phyloP scores from a whole-genome alignment of 768 basidiomycete genomes.

The Hortiboletus flavorubellus region DNA sequence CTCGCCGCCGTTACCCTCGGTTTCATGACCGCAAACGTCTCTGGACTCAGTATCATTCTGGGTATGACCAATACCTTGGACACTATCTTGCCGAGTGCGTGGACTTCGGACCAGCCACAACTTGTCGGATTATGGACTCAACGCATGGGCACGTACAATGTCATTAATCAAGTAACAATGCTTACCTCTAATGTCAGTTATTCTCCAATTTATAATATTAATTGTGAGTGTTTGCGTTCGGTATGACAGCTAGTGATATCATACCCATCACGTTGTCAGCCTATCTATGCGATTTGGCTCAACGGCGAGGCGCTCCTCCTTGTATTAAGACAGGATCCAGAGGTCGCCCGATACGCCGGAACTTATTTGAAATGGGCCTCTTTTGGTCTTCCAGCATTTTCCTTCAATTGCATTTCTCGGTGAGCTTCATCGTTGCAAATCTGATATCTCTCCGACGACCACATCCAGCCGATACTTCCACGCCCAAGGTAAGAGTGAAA shows the following conservation, averaged over 20 bases:
- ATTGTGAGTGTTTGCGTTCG: conserved; percentile 45
- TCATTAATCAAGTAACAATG: not conserved
- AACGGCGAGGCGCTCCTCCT: conserved; percentile 79
- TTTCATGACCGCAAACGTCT: conserved; percentile 69
- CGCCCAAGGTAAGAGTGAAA: conserved; percentile 63
- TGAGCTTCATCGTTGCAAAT: conserved; percentile 27
- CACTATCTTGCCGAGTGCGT: conserved; percentile 90
- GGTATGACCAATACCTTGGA: conserved; percentile 86
- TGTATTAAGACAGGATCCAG: conserved; percentile 69
- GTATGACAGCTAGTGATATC: not conserved
- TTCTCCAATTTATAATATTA: conserved; percentile 31
- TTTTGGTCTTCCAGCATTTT: conserved; percentile 73
- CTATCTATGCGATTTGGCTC: conserved; percentile 71
- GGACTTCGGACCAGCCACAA: conserved; percentile 83
- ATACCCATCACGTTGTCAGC: conserved; percentile 23
- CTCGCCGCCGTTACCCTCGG: conserved; percentile 80
- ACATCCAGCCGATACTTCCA: conserved; percentile 53
- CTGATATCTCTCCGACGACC: conserved; percentile 45
- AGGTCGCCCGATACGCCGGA: conserved; percentile 73
- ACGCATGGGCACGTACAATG: conserved; percentile 61
- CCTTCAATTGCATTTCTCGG: conserved; percentile 53
- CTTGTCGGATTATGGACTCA: conserved; percentile 91
- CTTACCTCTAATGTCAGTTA: conserved; percentile 6
- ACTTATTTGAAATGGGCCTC: conserved; percentile 69
- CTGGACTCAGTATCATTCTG: conserved; percentile 62